Evolutionary conservation across 1,284 basidiomycete species (phyloP).

Genomic region (Ustilago trichophora): DNA sequence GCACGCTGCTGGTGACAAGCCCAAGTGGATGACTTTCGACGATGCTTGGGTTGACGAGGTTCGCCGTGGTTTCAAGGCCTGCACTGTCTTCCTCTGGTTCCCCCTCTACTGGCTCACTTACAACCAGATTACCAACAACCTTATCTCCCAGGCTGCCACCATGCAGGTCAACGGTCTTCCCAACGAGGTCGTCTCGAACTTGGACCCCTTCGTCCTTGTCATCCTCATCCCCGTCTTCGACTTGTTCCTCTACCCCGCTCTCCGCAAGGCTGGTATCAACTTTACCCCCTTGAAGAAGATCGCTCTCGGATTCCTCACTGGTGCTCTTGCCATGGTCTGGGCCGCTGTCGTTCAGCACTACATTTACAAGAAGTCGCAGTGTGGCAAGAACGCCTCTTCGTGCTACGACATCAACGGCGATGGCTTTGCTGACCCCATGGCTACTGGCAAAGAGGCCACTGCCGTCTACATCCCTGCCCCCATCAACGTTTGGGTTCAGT

Average conservation of each 20-base stretch:
- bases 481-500: constrained; percentile 68
- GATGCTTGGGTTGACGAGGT: constrained; percentile 80
- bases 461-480: constrained; percentile 38
- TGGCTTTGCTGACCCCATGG: constrained; percentile 26
- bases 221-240: constrained; percentile 69
- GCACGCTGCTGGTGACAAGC: constrained; percentile 67
- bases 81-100: constrained; percentile 80
- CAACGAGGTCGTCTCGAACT: constrained; percentile 81
- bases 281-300: constrained; percentile 74
- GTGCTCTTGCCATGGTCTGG: constrained; percentile 71
- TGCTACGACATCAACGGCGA: constrained; percentile 55
- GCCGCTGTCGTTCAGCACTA: constrained; percentile 73
- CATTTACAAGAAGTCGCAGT: constrained; percentile 71
- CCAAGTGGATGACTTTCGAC: constrained; percentile 69
- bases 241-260: constrained; percentile 75
- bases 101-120: constrained; percentile 70
- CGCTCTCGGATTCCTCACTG: constrained; percentile 74
- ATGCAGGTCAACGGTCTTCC: constrained; percentile 75
- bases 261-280: constrained; percentile 74
- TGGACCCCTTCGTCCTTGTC: constrained; percentile 75
- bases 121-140: constrained; percentile 74
- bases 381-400: constrained; percentile 68
- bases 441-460: constrained; percentile 16
- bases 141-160: constrained; percentile 71
- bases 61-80: constrained; percentile 82